A percentile compares a stretch with the other conserved stretches of the same genome.
Conservation (phyloP, 768 basidiomycete species). For the Hypholoma sublateritium region DNA sequence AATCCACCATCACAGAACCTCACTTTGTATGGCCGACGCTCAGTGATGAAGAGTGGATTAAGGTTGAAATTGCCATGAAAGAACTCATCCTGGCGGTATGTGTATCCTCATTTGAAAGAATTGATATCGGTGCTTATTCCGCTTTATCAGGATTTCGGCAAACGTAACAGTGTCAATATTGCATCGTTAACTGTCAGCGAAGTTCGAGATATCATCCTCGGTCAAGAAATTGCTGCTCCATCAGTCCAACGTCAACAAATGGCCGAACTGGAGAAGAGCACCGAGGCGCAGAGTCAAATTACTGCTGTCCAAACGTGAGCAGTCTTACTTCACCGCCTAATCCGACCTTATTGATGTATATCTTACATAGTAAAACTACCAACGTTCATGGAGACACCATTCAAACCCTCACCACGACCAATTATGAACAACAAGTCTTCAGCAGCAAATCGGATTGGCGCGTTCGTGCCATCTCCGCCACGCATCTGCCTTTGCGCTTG, state of each 20-base stretch:
- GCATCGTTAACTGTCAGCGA: conserved; percentile 96
- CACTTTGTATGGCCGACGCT: conserved; percentile 98
- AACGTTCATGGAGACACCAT: conserved; percentile 97
- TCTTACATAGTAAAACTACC: conserved; percentile 80
- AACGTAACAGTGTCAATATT: conserved; percentile 98
- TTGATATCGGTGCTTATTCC: conserved; percentile 9
- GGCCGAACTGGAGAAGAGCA: conserved; percentile 97
- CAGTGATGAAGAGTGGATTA: conserved; percentile 96
- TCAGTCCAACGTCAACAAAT: conserved; percentile 98
- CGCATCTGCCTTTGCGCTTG: conserved; percentile 91
- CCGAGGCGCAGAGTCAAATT: conserved; percentile 92
- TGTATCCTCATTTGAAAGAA: background rate
- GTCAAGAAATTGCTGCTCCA: conserved; percentile 96
- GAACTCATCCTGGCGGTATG: conserved; percentile 88
- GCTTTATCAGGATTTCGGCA: conserved; percentile 82
- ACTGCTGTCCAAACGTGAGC: conserved; percentile 88
- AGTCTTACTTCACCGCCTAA: too few species aligned
- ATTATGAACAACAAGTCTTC: conserved; percentile 98
- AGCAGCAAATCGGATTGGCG: conserved; percentile 99
- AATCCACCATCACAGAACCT: conserved; percentile 93
- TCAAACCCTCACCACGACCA: conserved; percentile 94
- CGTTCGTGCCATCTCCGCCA: conserved; percentile 95
- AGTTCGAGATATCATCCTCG: conserved; percentile 96
- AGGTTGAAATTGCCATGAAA: conserved; percentile 98
- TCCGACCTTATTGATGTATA: conserved; percentile 5